Conservation (phyloP, 1,139 yeast genomes). For the Taphrina sp. region DNA sequence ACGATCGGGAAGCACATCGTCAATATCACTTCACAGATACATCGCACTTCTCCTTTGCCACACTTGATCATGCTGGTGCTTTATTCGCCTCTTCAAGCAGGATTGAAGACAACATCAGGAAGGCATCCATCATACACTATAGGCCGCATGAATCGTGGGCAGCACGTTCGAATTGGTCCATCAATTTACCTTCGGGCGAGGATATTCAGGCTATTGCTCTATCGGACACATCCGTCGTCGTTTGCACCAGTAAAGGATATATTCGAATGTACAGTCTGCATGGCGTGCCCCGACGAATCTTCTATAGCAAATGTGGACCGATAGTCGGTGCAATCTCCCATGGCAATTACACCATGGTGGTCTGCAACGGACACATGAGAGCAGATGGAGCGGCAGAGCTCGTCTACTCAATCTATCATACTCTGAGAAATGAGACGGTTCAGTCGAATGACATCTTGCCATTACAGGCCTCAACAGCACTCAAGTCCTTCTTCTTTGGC, state of each 20-base stretch:
- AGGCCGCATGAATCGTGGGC: slow-evolving; percentile 48
- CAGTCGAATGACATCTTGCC: slow-evolving; percentile 46
- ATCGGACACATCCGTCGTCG: slow-evolving; percentile 51
- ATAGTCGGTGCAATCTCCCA: slow-evolving; percentile 57
- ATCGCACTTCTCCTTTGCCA: slow-evolving; percentile 67
- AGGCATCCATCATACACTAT: slow-evolving; percentile 45
- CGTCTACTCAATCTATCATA: slow-evolving; percentile 47
- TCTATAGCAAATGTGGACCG: slow-evolving; percentile 51
- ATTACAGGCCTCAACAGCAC: slow-evolving; percentile 39
- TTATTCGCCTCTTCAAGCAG: slow-evolving; percentile 35
- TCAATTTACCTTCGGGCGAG: slow-evolving; percentile 42
- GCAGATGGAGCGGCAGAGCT: slow-evolving; percentile 40
- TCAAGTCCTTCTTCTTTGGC: slow-evolving; percentile 69
- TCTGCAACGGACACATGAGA: slow-evolving; percentile 40
- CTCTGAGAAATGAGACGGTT: slow-evolving; percentile 45
- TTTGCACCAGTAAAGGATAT: slow-evolving; percentile 60
- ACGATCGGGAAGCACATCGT: slow-evolving; percentile 72
- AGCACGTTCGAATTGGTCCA: slow-evolving; percentile 45
- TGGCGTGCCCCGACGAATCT: slow-evolving; percentile 58
- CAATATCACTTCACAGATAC: slow-evolving; percentile 86
- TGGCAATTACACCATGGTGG: slow-evolving; percentile 50
- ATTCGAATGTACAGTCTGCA: slow-evolving; percentile 55
- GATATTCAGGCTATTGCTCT: slow-evolving; percentile 57
- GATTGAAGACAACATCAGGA: slow-evolving; percentile 21
- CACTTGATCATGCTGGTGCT: slow-evolving; percentile 51